These are phyloP conservation scores for Lycium barbarum DNA, from an alignment of 257 asterid genomes.

Conservation along the genomic window DNA sequence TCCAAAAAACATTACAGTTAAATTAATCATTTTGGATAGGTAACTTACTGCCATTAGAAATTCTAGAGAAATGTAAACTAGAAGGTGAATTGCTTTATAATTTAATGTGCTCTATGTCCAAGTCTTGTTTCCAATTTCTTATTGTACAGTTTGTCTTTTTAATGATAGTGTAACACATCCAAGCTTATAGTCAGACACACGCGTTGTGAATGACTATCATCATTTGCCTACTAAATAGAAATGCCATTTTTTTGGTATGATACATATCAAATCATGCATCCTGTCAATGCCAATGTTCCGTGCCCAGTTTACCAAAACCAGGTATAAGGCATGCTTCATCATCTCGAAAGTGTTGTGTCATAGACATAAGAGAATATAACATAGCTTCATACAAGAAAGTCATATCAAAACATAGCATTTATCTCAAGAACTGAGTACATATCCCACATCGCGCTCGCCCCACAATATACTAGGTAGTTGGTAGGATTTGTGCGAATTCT, in stretches of 20 bases:
- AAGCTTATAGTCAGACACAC: neutral
- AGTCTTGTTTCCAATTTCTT: neutral
- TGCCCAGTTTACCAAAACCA: neutral
- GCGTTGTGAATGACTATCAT: neutral
- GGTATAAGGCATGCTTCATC: neutral
- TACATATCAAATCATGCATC: neutral
- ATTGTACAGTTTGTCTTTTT: neutral
- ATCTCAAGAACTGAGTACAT: too few relatives aligned
- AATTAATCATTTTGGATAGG: neutral
- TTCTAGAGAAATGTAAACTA: neutral
- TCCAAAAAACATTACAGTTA: neutral
- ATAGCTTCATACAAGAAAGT: neutral
- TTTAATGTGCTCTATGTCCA: neutral
- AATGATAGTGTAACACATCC: neutral
- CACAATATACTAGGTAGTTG: too few relatives aligned
- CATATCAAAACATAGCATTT: too few relatives aligned
- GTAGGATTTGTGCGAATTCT: too few relatives aligned
- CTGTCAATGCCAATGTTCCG: neutral
- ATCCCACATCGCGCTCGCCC: too few relatives aligned
- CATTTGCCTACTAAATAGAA: too few relatives aligned
- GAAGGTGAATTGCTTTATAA: neutral
- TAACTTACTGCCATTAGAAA: neutral
- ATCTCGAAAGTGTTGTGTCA: neutral
- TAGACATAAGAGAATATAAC: neutral
- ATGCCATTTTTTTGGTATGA: too few relatives aligned